phyloP scores from a whole-genome alignment of 352 stramenopile species.

The Phytophthora brassicae region DNA sequence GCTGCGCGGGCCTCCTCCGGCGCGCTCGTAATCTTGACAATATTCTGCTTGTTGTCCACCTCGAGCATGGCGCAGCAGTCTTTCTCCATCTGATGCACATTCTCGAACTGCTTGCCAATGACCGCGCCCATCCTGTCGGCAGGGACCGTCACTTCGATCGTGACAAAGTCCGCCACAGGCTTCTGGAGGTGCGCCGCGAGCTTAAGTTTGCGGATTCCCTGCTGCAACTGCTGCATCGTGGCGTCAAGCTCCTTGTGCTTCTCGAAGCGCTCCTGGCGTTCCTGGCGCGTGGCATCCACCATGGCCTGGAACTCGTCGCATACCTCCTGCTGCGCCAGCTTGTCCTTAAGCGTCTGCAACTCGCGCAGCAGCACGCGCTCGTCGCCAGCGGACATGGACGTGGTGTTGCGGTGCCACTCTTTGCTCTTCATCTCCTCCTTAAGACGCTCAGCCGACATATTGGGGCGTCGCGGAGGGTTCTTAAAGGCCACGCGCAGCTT shows the following conservation, averaged over 20 bases:
- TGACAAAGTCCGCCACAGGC: conserved; percentile 42
- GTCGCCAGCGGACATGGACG: conserved; percentile 70
- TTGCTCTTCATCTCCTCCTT: conserved; percentile 58
- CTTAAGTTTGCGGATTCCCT: conserved; percentile 49
- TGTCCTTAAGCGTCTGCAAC: conserved; percentile 61
- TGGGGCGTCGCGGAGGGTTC: conserved; percentile 58
- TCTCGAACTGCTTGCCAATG: conserved; percentile 65
- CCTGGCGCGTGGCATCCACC: conserved; percentile 54
- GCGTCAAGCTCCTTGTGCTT: conserved; percentile 52
- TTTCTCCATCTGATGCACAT: conserved; percentile 59
- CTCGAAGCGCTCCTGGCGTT: conserved; percentile 63
- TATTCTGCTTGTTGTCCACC: conserved; percentile 55
- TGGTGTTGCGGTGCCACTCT: conserved; percentile 67
- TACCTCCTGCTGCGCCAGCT: conserved; percentile 49
- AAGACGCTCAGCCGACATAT: conserved; percentile 52
- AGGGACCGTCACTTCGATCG: conserved; percentile 55
- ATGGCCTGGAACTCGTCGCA: conserved; percentile 59
- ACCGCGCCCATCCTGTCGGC: conserved; percentile 66
- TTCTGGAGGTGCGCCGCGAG: conserved; percentile 47
- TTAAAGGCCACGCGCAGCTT: conserved; percentile 73
- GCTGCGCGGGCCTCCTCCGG: conserved; percentile 39
- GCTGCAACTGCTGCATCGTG: conserved; percentile 55
- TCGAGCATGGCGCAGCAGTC: conserved; percentile 64
- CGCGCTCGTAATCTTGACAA: conserved; percentile 61
- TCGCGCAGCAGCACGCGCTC: conserved; percentile 75